Evolutionary conservation across 495 filamentous ascomycete species (phyloP), one percentile per base, ranked within the genome.

Genomic region (Achaetomiella virescens): DNA sequence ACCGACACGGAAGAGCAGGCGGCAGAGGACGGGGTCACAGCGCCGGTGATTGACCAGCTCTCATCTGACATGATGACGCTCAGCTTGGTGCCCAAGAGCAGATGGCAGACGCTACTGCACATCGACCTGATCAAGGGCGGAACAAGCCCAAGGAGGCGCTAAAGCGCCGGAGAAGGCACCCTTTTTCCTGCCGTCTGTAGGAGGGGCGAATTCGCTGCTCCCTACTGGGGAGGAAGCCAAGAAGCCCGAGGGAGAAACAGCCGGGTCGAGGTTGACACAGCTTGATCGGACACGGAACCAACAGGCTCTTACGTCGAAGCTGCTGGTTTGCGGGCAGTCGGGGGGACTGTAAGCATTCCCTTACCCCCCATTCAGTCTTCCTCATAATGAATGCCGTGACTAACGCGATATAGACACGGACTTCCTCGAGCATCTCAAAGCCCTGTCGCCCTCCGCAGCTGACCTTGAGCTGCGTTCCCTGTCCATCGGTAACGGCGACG

Each of bases 81-180:
- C 37, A 91, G 87, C 66, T 72, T 96, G 48, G 85, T 99, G 17
- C 93, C 93, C 25, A 88, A 86, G 69, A 86, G 85, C 57, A 83
- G 85, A 61, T 97, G 95, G 95, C 95, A 97, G 70, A 93, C 87
- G 7, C 75, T 99, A 11, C 73, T 97, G 52, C 86, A 97, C 62
- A 80, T 99, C 6, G 91, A 97, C 63, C 71, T 87, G 38, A 93
- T 99, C 67, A 89, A 85, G 69, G 82, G 71, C 89, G 93, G 50
- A 99, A 99, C 72, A 96, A 91, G 70, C 95, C 93, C 6, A 91
- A 83, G 60, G 89, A 95, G 71, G 79, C 90, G 0, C 90, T 24
- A 96, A 97, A 74, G 79, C 82, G 3, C 93, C 95, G 4, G 87
- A 96, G 66, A 96, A 93, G 65, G 91, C 93, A 0, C 93, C 93